Base-by-base conservation (phyloP, 2,329 filamentous ascomycete genomes). In the Phyllosticta citribraziliensis region DNA sequence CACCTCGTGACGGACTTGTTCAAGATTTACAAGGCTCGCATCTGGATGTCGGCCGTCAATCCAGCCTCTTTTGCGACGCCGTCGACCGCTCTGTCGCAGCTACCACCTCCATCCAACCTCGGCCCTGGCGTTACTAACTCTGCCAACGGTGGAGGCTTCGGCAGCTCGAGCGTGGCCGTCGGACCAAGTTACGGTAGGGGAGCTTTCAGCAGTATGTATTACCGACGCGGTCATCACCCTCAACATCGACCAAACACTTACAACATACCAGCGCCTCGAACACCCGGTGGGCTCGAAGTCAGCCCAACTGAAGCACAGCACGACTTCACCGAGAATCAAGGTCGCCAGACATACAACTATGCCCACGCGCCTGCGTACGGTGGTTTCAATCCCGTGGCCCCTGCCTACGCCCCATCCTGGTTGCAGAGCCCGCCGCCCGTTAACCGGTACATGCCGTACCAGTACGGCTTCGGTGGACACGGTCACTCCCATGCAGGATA, bases 21-120 rank as follows among this genome's bases (percentile, higher is more conserved):
- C 83, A 97, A 97, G 76, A 93, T 97, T 64, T 99, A 97, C 82
- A 99, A 99, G 79, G 96, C 93, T 22, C 86, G 95, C 67, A 99
- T 99, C 69, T 99, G 94, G 94, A 96, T 99, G 90, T 97, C 93
- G 4, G 94, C 94, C 3, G 96, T 99, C 74, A 99, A 99, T 72
- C 94, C 94, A 8, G 94, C 93, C 5, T 97, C 93, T 0, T 97
- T 97, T 73, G 69, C 73, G 3, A 58, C 62, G 10, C 62, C 61
- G 6, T 62, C 60, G 5, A 58, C 54, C 2, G 70, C 70, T n/a
- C 55, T 67, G 22, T 67, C 67, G 51, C 69, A 72, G 24, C 66
- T 74, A 8, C 69, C 68, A 19, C 72, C 72, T 14, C 73, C 73
- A 1, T 73, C 73, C 24, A 72, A 70, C 6, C 72, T 74, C 30